These are phyloP conservation scores for Trichoderma atrobrunneum DNA, from an alignment of 2,329 filamentous ascomycete genomes.

Conservation along the genomic window DNA sequence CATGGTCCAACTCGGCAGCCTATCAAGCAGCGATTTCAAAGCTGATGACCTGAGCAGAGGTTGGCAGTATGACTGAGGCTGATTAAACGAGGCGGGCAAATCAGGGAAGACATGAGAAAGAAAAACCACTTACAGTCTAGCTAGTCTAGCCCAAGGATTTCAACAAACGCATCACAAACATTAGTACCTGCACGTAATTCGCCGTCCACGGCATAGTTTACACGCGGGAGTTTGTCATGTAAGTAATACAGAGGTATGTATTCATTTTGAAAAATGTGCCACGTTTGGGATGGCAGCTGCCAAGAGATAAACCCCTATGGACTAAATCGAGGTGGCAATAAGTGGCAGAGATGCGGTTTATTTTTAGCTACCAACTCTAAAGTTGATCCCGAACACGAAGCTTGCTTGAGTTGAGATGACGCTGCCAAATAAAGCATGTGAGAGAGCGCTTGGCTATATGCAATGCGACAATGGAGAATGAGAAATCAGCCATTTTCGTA, in stretches of 20 bases:
- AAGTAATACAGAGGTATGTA: no score
- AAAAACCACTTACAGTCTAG: neutral
- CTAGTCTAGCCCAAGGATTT: neutral
- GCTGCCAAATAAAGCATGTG: neutral
- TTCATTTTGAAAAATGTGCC: neutral
- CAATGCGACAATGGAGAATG: neutral
- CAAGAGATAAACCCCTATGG: neutral
- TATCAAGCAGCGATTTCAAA: neutral
- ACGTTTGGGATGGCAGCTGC: neutral
- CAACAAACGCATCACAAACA: neutral
- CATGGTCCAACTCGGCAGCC: neutral
- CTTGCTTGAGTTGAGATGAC: neutral
- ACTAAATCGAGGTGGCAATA: neutral
- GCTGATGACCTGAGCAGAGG: conserved; percentile 9
- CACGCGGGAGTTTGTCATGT: neutral
- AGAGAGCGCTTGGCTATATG: neutral
- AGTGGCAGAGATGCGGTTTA: neutral
- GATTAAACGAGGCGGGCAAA: neutral
- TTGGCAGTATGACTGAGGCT: neutral
- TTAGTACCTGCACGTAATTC: neutral
- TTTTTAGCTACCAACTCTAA: neutral
- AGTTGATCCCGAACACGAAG: neutral
- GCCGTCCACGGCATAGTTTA: neutral
- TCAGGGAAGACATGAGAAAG: neutral
- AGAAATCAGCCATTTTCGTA: neutral